Conservation (phyloP, 208 protist species). For the Novymonas esmeraldas region DNA sequence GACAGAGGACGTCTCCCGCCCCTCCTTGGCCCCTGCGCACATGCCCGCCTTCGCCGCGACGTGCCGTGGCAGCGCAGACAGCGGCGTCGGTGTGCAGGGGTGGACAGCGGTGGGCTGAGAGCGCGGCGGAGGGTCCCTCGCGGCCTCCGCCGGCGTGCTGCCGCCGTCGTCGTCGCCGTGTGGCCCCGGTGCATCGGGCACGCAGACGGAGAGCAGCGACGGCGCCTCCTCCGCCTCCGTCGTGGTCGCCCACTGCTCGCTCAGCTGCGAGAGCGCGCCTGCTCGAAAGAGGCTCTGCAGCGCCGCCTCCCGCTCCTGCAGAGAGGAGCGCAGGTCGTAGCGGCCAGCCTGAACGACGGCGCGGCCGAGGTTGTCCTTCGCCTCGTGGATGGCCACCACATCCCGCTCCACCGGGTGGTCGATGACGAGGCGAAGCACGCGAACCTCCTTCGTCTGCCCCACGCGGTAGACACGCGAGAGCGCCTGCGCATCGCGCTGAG, state of each 20-base stretch:
- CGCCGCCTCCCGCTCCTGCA: slow-evolving; percentile 41
- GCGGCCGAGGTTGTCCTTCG: slow-evolving; percentile 49
- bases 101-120: too few relatives aligned
- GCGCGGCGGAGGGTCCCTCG: too few relatives aligned
- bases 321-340: slow-evolving; percentile 50
- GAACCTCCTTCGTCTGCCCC: slow-evolving; percentile 94
- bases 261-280: slow-evolving; percentile 19
- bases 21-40: too few relatives aligned
- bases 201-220: too few relatives aligned
- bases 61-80: too few relatives aligned
- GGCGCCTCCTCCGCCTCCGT: not conserved
- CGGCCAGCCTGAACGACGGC: slow-evolving; percentile 50
- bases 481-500: slow-evolving; percentile 95
- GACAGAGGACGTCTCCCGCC: too few relatives aligned
- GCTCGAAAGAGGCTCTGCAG: slow-evolving; percentile 36
- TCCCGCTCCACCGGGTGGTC: slow-evolving; percentile 44
- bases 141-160: too few relatives aligned
- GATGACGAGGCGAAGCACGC: slow-evolving; percentile 91
- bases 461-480: slow-evolving; percentile 96
- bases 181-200: not conserved
- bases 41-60: too few relatives aligned
- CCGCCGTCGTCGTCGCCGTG: not conserved
- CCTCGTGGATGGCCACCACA: slow-evolving; percentile 37
- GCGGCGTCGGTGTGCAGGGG: too few relatives aligned
- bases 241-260: slow-evolving; percentile 13